These are phyloP conservation scores for Debaryomyces prosopidis DNA, from an alignment of 805 yeast species.

Conservation along the genomic window DNA sequence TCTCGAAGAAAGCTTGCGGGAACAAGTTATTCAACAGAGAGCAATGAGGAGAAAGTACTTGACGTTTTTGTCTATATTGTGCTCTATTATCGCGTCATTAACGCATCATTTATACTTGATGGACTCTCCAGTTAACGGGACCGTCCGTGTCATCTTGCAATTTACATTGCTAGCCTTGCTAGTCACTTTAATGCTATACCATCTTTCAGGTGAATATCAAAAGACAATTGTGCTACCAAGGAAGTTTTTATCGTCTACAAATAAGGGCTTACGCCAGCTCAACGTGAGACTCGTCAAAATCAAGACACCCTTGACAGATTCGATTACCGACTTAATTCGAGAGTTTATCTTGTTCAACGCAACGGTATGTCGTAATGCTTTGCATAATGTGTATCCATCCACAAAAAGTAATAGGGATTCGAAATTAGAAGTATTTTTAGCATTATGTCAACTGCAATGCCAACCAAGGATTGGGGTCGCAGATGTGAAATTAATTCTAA, in stretches of 20 bases:
- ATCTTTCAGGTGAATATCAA: constrained; percentile 85
- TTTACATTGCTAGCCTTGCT: constrained; percentile 60
- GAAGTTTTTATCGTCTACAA: constrained; percentile 75
- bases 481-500: constrained; percentile 78
- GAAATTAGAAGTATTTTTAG: constrained; percentile 39
- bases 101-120: constrained; percentile 38
- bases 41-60: constrained; percentile 62
- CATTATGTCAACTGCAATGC: constrained; percentile 42
- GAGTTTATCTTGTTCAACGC: constrained; percentile 34
- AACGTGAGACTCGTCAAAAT: constrained; percentile 77
- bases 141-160: constrained; percentile 43
- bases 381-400: constrained; percentile 37
- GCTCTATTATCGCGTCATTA: constrained; percentile 41
- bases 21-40: constrained; percentile 74
- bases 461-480: constrained; percentile 68
- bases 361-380: constrained; percentile 25
- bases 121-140: constrained; percentile 23
- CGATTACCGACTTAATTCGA: constrained; percentile 34
- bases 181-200: constrained; percentile 74
- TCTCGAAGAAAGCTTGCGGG: constrained; percentile 81
- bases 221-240: constrained; percentile 83
- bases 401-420: constrained; percentile 30
- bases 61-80: constrained; percentile 46
- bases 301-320: constrained; percentile 34
- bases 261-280: constrained; percentile 83